phyloP scores from a whole-genome alignment of 2,329 filamentous ascomycete species.

The Zymoseptoria passerinii region DNA sequence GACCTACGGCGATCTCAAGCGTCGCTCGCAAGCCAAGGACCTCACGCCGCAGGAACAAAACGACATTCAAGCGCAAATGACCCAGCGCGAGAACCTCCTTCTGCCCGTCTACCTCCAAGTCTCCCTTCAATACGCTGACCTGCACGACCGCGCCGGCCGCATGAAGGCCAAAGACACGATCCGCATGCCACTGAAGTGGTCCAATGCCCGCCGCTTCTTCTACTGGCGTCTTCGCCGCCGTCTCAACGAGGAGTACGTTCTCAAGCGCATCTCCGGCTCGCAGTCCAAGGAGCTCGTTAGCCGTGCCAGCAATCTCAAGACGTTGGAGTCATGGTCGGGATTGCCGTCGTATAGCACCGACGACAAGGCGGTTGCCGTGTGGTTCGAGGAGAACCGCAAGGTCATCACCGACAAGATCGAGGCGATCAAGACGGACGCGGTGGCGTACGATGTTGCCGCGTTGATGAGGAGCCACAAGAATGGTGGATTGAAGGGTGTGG shows the following conservation, averaged over 20 bases:
- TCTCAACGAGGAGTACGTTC: slow-evolving; percentile 93
- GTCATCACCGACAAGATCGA: slow-evolving; percentile 76
- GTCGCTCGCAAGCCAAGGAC: slow-evolving; percentile 59
- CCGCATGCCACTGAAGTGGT: slow-evolving; percentile 74
- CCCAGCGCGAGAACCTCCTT: slow-evolving; percentile 74
- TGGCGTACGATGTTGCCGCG: slow-evolving; percentile 61
- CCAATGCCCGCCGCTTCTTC: slow-evolving; percentile 89
- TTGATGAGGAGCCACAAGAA: slow-evolving; percentile 58
- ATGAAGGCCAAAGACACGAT: slow-evolving; percentile 98
- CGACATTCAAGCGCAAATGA: slow-evolving; percentile 76
- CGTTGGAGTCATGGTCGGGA: slow-evolving; percentile 74
- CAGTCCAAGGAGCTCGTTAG: slow-evolving; percentile 38
- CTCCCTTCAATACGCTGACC: slow-evolving; percentile 90
- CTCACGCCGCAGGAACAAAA: slow-evolving; percentile 67
- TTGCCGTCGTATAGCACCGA: slow-evolving; percentile 68
- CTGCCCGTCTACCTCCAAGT: slow-evolving; percentile 92
- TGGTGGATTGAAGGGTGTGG: slow-evolving; percentile 73
- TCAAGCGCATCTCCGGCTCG: slow-evolving; percentile 67
- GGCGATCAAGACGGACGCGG: slow-evolving; percentile 65
- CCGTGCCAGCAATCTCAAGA: slow-evolving; percentile 52
- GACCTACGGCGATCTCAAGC: slow-evolving; percentile 74
- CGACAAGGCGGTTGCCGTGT: slow-evolving; percentile 77
- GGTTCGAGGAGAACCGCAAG: slow-evolving; percentile 95
- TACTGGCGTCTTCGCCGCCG: slow-evolving; percentile 98
- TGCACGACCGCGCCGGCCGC: slow-evolving; percentile 91